Conservation (phyloP, 1,284 basidiomycete species). For the Mycena citricolor region DNA sequence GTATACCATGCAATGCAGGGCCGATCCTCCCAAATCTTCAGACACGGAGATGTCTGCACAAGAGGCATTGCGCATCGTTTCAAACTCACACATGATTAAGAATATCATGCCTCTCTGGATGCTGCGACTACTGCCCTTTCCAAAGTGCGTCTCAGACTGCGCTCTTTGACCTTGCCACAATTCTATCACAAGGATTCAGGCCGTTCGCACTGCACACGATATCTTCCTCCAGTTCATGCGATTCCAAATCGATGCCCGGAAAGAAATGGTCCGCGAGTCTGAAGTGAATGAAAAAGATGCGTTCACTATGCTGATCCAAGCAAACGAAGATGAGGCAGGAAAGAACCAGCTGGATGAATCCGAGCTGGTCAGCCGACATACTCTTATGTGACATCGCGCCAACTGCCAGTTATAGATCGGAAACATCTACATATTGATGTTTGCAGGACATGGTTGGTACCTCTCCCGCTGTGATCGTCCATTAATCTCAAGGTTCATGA, state of each 20-base stretch:
- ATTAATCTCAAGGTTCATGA: no score
- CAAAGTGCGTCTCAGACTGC: conserved; percentile 36
- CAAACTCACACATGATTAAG: conserved; percentile 31
- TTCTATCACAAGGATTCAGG: conserved; percentile 30
- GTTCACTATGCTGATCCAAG: conserved; percentile 49
- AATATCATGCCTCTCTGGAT: conserved; percentile 42
- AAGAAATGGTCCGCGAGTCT: conserved; percentile 25
- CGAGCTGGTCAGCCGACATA: conserved; percentile 41
- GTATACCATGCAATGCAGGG: conserved; percentile 8
- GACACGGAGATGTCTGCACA: conserved; percentile 44
- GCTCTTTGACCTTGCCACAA: not conserved
- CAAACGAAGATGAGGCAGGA: conserved; percentile 44
- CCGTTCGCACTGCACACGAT: conserved; percentile 26
- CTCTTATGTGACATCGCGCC: conserved; percentile 2
- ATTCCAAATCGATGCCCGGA: conserved; percentile 37
- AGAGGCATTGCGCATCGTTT: conserved; percentile 42
- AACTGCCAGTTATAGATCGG: conserved; percentile 40
- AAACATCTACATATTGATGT: conserved; percentile 50
- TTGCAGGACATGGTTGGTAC: conserved; percentile 54
- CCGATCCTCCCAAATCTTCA: conserved; percentile 28
- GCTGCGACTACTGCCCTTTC: conserved; percentile 41
- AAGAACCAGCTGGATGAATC: conserved; percentile 44
- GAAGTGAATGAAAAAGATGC: conserved; percentile 32
- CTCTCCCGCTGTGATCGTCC: no score
- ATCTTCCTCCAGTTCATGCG: conserved; percentile 42